Base-by-base conservation (phyloP, 2,329 filamentous ascomycete genomes). In the Scytalidium sp. region DNA sequence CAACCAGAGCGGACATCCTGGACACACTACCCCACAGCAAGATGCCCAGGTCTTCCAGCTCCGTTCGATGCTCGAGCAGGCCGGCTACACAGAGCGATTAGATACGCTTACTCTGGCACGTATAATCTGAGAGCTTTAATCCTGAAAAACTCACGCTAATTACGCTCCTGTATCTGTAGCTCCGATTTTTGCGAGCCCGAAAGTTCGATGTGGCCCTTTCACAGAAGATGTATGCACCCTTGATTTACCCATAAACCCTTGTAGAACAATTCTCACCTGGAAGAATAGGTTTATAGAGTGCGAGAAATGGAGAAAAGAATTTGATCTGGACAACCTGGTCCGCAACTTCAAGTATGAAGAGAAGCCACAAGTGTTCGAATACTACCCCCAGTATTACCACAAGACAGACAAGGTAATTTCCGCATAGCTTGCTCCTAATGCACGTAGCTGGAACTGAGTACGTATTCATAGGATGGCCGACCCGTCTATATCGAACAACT, bases 351-450 rank as follows among this genome's bases (percentile, higher is more conserved):
- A 94, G 52, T 97, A 96, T 75, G 79, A 79, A 56, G 92, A 97
- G 80, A 94, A 93, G 72, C 68, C 81, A 49, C 70, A 93, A 67
- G 81, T 99, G 51, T 89, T 89, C 71, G 77, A 93, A 72, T 96
- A 88, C 79, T 99, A 99, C 75, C 90, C 90, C 43, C 94, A 99
- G 75, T 99, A 94, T 78, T 99, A 99, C 77, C 94, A 99, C 82
- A 97, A 97, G 78, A 93, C 85, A 11, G 90, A 94, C 73, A 91
- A 90, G 74, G 84, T 86, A 69, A 27, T 50, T 43, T 19, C n/a
- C 25, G 10, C 29, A 17, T 11, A 25, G 48, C 46, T 41, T 22
- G n/a, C 36, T 8, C 27, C 11, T 20, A 23, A 17, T 21, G 9
- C n/a, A 32, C 11, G 32, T 36, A 15, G 32, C 32, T 44, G n/a